Evolutionary conservation across 2,329 filamentous ascomycete species (phyloP).

Genomic region (Beauveria bassiana): DNA sequence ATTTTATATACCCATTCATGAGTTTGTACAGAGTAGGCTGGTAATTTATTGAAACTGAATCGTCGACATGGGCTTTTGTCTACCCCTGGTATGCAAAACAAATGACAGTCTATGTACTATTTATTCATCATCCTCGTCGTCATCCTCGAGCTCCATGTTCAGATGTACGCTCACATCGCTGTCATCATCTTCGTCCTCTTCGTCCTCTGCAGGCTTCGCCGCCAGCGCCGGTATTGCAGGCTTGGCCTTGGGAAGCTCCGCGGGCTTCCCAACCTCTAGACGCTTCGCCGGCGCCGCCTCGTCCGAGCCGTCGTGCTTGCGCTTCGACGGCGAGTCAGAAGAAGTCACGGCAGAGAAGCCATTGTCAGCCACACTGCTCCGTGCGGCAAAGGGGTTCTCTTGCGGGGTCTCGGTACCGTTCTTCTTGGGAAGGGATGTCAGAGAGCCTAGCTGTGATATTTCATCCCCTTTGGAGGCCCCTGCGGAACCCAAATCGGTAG

Average conservation of each 20-base stretch:
- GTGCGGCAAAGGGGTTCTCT: conserved; percentile 29
- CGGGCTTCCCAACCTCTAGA: conserved; percentile 30
- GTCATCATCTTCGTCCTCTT: conserved; percentile 34
- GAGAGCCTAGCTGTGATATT: background rate
- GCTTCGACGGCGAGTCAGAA: conserved; percentile 26
- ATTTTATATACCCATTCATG: background rate
- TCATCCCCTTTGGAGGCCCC: background rate
- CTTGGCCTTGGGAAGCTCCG: conserved; percentile 16
- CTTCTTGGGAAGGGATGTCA: conserved; percentile 2
- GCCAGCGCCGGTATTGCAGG: conserved; percentile 11
- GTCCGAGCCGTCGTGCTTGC: conserved; percentile 32
- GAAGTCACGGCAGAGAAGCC: conserved; percentile 9
- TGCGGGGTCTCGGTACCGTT: conserved; percentile 6
- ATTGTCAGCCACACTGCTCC: conserved; percentile 15
- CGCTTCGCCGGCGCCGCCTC: conserved; percentile 28
- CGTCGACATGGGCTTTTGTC: background rate
- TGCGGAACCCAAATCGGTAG: background rate
- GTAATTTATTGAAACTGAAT: background rate
- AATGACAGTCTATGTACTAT: background rate
- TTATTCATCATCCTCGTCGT: conserved; percentile 27
- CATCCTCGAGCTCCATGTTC: conserved; percentile 51
- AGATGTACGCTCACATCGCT: conserved; percentile 50
- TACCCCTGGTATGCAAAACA: conserved; percentile 5
- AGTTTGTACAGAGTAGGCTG: background rate
- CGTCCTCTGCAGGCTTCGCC: conserved; percentile 17